phyloP scores from a whole-genome alignment of 2,329 filamentous ascomycete species.

The Aaosphaeria arxii region DNA sequence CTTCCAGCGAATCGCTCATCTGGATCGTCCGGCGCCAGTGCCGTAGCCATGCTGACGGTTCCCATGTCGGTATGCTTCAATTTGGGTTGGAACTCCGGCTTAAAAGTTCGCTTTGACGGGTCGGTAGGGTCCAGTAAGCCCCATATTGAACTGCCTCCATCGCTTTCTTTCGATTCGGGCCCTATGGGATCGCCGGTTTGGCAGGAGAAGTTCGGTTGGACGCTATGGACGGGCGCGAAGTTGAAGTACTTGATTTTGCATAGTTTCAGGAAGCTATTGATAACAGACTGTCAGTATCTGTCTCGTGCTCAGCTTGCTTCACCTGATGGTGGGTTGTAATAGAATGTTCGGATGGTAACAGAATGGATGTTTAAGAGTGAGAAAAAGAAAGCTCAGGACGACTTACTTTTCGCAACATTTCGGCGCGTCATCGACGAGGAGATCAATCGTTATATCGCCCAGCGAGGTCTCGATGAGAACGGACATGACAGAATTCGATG shows the following conservation, averaged over 20 bases:
- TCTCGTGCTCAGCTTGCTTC: conserved; percentile 51
- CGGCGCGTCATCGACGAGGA: conserved; percentile 83
- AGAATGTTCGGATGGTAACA: no score
- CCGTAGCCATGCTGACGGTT: conserved; percentile 97
- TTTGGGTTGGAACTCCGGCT: conserved; percentile 80
- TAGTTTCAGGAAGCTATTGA: conserved; percentile 87
- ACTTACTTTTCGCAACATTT: conserved; percentile 93
- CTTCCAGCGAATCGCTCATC: conserved; percentile 81
- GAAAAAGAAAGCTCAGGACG: not conserved
- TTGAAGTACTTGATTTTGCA: conserved; percentile 99
- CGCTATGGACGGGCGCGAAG: conserved; percentile 85
- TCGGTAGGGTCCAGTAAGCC: conserved; percentile 64
- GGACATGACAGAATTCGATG: conserved; percentile 62
- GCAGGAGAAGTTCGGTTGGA: conserved; percentile 94
- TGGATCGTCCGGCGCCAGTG: conserved; percentile 69
- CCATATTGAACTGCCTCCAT: conserved; percentile 94
- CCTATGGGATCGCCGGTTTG: conserved; percentile 94
- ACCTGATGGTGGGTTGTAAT: conserved; percentile 19
- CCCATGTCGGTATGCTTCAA: conserved; percentile 85
- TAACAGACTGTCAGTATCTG: conserved; percentile 50
- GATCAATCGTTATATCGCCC: conserved; percentile 92
- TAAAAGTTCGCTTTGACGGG: conserved; percentile 71
- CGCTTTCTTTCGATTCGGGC: conserved; percentile 76
- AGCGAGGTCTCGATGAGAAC: conserved; percentile 89
- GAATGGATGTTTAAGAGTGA: no score